Percentiles rank a stretch among this genome's conserved stretches.
Conservation (phyloP, 441 rosid genomes). For the Adansonia grandidieri region DNA sequence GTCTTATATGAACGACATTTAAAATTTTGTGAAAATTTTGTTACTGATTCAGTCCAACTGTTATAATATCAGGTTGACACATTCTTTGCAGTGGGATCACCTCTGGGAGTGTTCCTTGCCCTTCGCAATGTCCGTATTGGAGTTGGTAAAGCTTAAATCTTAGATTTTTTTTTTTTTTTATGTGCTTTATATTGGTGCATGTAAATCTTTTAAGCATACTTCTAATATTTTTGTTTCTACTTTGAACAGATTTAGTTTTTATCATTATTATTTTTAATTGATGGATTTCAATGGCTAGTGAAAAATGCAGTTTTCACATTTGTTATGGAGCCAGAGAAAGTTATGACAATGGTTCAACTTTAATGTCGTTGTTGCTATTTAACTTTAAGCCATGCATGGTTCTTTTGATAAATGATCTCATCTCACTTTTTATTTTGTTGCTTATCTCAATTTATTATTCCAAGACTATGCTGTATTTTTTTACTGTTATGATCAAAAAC, state of each 20-base stretch:
- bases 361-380: conserved; percentile 15
- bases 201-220: neutral
- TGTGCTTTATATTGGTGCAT: neutral
- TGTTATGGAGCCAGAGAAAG: neutral
- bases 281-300: conserved; percentile 1
- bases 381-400: conserved; percentile 8
- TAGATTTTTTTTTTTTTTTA: neutral
- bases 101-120: conserved; percentile 94
- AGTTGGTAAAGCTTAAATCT: conserved; percentile 53
- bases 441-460: neutral
- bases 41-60: conserved; percentile 22
- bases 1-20: neutral
- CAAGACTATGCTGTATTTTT: neutral
- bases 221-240: neutral
- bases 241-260: neutral
- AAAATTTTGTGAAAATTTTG: neutral
- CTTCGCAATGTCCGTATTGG: conserved; percentile 92
- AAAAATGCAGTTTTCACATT: neutral
- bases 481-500: neutral
- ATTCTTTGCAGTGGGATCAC: conserved; percentile 98
- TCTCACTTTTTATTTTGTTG: conserved; percentile 10
- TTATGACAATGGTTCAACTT: neutral
- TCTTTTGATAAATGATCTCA: conserved; percentile 5
- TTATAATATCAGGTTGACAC: conserved; percentile 76
- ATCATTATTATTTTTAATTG: neutral